Base-by-base conservation (phyloP, 805 yeast species). In the Yamadazyma ubonensis region DNA sequence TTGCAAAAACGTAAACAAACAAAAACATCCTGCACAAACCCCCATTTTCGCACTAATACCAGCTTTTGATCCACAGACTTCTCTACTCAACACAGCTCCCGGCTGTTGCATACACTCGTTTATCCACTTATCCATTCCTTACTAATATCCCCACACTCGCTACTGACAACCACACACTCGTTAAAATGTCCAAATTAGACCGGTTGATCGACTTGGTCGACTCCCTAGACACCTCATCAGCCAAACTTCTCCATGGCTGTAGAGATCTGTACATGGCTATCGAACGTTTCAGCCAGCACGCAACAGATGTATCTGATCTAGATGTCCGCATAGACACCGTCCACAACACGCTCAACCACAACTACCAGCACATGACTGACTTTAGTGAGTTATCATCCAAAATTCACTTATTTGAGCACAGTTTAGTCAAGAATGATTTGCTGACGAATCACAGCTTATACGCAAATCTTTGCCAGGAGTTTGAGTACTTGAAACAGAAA, bases 391-490 rank as follows among this genome's bases (percentile, higher is more conserved):
- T 69, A 29, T 49, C 56, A 27, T 65, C 60, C 31, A 63, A 58
- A 50, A 49, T 63, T 4, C 54, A 54, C 37, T 56, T 58, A 37
- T 53, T 68, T 23, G 73, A 68, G 45, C 54, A 65, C 10, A 60
- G 54, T 41, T 36, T 67, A 34, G 51, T 47, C 21, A 25, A 50
- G 16, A 65, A 65, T 38, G 73, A 67, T 46, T 28, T 31, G 12
- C 41, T 55, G 22, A 61, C 70, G 38, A 65, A 61, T 44, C 58
- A 53, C 33, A 55, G 59, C 15, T 52, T 61, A 4, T 59, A 58
- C 43, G 57, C 54, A 32, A 61, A 53, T 32, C 47, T 68, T 34
- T 39, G 48, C 19, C 44, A 39, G 20, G 73, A 68, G 44, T 65
- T 53, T 45, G 42, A 49, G 7, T 47, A 45, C 34, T 48, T 67